phyloP scores from a whole-genome alignment of 1,139 yeast genomes.

The Groenewaldozyma sp. region DNA sequence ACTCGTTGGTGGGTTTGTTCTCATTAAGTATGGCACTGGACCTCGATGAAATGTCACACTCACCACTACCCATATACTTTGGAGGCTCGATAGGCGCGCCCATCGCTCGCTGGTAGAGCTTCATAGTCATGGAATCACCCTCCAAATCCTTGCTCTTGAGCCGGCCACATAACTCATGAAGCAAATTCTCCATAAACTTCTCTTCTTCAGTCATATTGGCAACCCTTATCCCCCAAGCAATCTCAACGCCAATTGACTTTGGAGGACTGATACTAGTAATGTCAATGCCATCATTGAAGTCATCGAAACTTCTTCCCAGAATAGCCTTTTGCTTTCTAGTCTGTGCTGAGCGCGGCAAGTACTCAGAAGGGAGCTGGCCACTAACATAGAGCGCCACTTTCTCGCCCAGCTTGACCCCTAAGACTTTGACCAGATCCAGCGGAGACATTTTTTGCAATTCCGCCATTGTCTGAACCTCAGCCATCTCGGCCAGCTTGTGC shows the following conservation, averaged over 20 bases:
- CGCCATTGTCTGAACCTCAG: constrained; percentile 22
- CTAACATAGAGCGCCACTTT: constrained; percentile 34
- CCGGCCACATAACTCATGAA: constrained; percentile 51
- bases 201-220: constrained; percentile 52
- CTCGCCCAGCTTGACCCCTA: constrained; percentile 66
- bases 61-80: constrained; percentile 78
- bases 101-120: constrained; percentile 51
- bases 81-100: constrained; percentile 67
- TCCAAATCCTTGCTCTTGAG: constrained; percentile 39
- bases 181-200: constrained; percentile 47
- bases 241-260: constrained; percentile 78
- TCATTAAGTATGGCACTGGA: constrained; percentile 43
- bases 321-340: neutral
- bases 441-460: constrained; percentile 36
- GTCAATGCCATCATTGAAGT: constrained; percentile 62
- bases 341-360: no score
- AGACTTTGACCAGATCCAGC: constrained; percentile 33
- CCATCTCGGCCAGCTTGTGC: constrained; percentile 32
- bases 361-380: neutral
- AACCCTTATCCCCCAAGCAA: constrained; percentile 85
- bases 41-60: constrained; percentile 56
- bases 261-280: constrained; percentile 45
- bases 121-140: constrained; percentile 54
- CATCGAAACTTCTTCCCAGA: constrained; percentile 12
- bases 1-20: neutral